Percentiles rank a stretch among this genome's conserved stretches.
phyloP scores from a whole-genome alignment of 129 eudicot species.

The Pulicaria dysenterica region DNA sequence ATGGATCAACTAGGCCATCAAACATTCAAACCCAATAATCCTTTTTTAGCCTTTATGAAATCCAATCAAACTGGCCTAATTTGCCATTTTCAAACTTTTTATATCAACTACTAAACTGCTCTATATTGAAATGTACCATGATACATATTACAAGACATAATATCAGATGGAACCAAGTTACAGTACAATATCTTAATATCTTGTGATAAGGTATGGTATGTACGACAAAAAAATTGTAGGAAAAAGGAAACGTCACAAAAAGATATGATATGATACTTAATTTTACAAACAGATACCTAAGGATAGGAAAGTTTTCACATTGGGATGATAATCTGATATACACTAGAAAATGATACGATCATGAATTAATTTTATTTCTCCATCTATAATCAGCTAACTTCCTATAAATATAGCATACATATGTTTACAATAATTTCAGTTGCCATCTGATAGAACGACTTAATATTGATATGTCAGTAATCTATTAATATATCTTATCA shows the following conservation, averaged over 20 bases:
- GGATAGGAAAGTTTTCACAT: background rate
- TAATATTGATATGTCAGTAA: background rate
- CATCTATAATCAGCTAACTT: background rate
- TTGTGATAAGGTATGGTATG: background rate
- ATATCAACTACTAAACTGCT: background rate
- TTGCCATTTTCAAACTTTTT: background rate
- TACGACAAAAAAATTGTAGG: background rate
- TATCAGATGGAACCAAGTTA: background rate
- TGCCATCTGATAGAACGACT: background rate
- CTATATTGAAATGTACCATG: background rate
- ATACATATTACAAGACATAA: background rate
- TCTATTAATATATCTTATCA: background rate
- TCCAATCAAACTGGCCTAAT: background rate
- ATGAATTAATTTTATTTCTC: background rate
- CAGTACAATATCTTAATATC: background rate
- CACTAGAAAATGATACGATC: background rate
- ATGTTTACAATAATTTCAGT: background rate
- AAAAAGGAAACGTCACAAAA: slow-evolving; percentile 10
- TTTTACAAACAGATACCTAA: slow-evolving; percentile 1
- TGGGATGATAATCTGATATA: background rate
- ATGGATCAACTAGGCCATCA: background rate
- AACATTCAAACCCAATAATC: background rate
- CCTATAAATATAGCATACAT: background rate
- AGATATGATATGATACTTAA: background rate
- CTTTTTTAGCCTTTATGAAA: background rate